Evolutionary conservation across 2,329 filamentous ascomycete species (phyloP).

Genomic region (Aspergillus aculeatus): DNA sequence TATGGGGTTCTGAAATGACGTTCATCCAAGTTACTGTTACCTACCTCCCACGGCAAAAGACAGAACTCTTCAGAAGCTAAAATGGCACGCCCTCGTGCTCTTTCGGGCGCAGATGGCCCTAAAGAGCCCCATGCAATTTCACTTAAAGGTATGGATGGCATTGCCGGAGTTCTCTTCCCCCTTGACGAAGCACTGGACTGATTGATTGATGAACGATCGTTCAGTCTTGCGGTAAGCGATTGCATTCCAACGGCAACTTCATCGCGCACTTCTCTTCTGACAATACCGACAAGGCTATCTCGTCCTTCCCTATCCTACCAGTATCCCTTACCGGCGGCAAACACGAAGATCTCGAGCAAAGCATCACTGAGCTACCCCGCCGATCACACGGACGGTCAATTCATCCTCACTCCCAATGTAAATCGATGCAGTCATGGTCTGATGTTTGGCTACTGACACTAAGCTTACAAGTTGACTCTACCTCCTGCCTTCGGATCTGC

Average conservation of each 20-base stretch:
- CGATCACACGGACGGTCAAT: constrained; percentile 48
- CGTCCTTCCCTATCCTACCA: constrained; percentile 56
- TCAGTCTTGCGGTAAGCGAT: constrained; percentile 41
- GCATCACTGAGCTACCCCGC: constrained; percentile 74
- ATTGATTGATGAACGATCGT: constrained; percentile 24
- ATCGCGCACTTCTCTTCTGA: constrained; percentile 6
- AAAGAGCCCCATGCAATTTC: constrained; percentile 79
- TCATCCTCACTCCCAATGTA: constrained; percentile 58
- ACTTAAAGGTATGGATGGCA: constrained; percentile 58
- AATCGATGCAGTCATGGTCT: constrained; percentile 9
- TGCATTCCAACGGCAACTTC: background rate
- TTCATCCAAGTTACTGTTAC: background rate
- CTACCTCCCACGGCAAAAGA: background rate
- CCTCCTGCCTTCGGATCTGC: constrained; percentile 90
- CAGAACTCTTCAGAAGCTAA: background rate
- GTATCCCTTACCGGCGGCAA: constrained; percentile 46
- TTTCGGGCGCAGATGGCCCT: constrained; percentile 43
- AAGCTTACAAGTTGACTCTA: constrained; percentile 62
- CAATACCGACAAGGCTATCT: constrained; percentile 63
- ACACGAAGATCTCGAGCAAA: constrained; percentile 53
- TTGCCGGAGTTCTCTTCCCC: background rate
- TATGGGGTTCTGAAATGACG: constrained; percentile 7
- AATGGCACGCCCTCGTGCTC: constrained; percentile 46
- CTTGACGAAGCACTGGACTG: constrained; percentile 4
- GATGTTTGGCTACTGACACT: constrained; percentile 13